These are phyloP conservation scores for Aciculoconidium aculeatum DNA, from an alignment of 805 yeast species.

Conservation along the genomic window DNA sequence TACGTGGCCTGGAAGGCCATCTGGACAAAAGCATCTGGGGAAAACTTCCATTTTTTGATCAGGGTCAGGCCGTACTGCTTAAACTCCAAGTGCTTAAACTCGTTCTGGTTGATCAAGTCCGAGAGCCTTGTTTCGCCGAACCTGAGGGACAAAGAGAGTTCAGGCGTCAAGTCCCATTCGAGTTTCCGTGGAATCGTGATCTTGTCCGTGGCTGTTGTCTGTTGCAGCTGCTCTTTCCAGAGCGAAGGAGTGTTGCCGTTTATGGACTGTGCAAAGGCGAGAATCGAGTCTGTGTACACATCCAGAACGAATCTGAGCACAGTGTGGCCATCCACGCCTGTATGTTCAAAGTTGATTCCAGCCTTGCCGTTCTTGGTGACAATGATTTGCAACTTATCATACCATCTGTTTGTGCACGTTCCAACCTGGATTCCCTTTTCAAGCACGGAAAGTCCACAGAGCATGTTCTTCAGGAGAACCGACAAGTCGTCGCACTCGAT, in stretches of 20 bases:
- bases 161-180: conserved; percentile 80
- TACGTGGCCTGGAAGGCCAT: conserved; percentile 92
- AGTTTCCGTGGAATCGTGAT: conserved; percentile 75
- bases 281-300: conserved; percentile 84
- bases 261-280: conserved; percentile 79
- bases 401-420: conserved; percentile 93
- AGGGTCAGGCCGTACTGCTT: conserved; percentile 64
- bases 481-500: conserved; percentile 55
- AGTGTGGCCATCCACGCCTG: conserved; percentile 95
- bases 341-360: conserved; percentile 89
- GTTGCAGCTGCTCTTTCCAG: conserved; percentile 41
- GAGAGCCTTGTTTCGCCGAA: conserved; percentile 88
- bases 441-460: conserved; percentile 76
- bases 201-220: conserved; percentile 28
- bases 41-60: conserved; percentile 78
- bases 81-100: conserved; percentile 76
- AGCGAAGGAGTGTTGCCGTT: conserved; percentile 70
- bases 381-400: conserved; percentile 84
- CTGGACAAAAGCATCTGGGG: conserved; percentile 93
- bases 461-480: conserved; percentile 74
- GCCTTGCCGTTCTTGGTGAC: conserved; percentile 86
- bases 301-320: conserved; percentile 84
- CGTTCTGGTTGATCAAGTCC: conserved; percentile 85
- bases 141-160: conserved; percentile 70
- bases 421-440: conserved; percentile 89